These are phyloP conservation scores for Echinosophora koreensis DNA, from an alignment of 306 rosid species.

Conservation along the genomic window DNA sequence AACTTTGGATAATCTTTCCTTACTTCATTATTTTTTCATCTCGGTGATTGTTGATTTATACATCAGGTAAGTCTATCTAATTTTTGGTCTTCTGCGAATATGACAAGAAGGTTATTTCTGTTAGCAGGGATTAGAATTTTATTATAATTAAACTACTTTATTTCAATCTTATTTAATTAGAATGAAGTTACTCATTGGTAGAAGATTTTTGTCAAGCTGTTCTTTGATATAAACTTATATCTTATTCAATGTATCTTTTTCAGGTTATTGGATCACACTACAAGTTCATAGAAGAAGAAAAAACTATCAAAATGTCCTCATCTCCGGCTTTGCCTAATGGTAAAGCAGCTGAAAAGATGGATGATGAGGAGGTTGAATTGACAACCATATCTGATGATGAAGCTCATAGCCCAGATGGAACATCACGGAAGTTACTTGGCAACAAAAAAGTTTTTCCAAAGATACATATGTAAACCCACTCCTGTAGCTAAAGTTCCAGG, in stretches of 20 bases:
- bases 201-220: constrained; percentile 30
- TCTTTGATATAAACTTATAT: constrained; percentile 7
- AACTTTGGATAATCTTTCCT: neutral
- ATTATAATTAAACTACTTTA: constrained; percentile 9
- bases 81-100: no score
- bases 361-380: constrained; percentile 57
- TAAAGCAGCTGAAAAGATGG: constrained; percentile 48
- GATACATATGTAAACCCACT: no score
- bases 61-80: no score
- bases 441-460: constrained; percentile 47
- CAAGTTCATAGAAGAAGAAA: constrained; percentile 48
- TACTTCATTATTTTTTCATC: constrained; percentile 13
- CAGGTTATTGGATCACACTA: constrained; percentile 60
- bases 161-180: constrained; percentile 29
- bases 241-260: constrained; percentile 37
- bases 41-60: no score
- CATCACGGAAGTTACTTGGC: constrained; percentile 48
- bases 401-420: constrained; percentile 45
- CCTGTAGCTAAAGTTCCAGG: no score
- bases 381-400: constrained; percentile 68
- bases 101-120: no score
- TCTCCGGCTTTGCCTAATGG: constrained; percentile 48
- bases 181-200: constrained; percentile 30
- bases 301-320: constrained; percentile 44
- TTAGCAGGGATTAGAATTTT: no score